These are phyloP conservation scores for Chimonanthus praecox DNA, from an alignment of 164 flowering plant species.

Conservation along the genomic window DNA sequence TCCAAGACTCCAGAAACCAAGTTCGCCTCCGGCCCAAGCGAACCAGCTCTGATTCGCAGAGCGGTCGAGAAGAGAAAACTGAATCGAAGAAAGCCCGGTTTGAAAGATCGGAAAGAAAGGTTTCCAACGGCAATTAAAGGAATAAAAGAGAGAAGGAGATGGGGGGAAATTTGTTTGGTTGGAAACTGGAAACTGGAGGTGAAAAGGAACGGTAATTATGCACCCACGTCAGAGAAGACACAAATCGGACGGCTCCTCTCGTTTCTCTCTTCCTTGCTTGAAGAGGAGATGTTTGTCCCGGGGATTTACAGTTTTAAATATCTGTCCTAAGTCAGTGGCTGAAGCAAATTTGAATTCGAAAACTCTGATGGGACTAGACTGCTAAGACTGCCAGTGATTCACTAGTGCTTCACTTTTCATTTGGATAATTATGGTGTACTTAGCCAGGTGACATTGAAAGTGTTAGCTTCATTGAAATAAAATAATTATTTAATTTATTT, in stretches of 20 bases:
- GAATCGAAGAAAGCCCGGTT: not conserved
- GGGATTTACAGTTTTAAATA: too few relatives aligned
- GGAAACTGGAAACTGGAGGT: constrained; percentile 3
- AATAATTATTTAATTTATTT: too few relatives aligned
- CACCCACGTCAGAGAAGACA: not conserved
- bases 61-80: not conserved
- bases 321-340: too few relatives aligned
- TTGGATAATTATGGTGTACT: too few relatives aligned
- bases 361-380: too few relatives aligned
- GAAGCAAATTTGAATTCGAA: too few relatives aligned
- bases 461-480: too few relatives aligned
- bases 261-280: not conserved
- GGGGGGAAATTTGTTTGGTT: not conserved
- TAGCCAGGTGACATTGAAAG: too few relatives aligned
- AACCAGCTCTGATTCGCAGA: constrained; percentile 14
- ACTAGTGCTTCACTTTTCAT: too few relatives aligned
- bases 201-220: not conserved
- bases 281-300: too few relatives aligned
- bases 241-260: constrained; percentile 1
- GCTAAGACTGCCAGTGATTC: too few relatives aligned
- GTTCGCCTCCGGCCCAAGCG: not conserved
- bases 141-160: not conserved
- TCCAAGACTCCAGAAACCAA: constrained; percentile 3
- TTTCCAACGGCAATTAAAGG: not conserved
- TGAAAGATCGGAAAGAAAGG: not conserved